Conservation (phyloP, 2,329 filamentous ascomycete species). For the Fonsecaea monophora region DNA sequence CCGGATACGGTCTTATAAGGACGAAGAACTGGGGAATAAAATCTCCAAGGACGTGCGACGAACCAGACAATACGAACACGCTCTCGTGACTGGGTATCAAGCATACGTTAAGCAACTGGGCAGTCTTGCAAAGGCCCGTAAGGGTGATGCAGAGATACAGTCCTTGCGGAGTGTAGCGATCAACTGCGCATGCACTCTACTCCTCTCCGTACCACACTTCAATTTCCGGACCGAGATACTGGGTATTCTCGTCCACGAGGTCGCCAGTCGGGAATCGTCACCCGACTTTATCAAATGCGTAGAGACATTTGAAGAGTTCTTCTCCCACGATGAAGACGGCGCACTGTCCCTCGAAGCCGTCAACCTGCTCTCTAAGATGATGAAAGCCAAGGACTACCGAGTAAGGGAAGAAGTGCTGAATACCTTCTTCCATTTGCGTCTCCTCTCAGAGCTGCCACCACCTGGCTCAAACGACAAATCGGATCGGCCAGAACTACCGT, state of each 20-base stretch:
- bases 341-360: constrained; percentile 86
- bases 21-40: constrained; percentile 77
- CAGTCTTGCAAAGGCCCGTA: constrained; percentile 66
- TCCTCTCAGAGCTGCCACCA: constrained; percentile 84
- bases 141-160: constrained; percentile 44
- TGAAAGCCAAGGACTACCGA: constrained; percentile 83
- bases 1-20: constrained; percentile 80
- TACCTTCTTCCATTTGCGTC: constrained; percentile 84
- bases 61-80: constrained; percentile 83
- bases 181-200: constrained; percentile 80
- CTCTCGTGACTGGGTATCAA: constrained; percentile 84
- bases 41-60: constrained; percentile 90
- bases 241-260: constrained; percentile 82
- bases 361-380: constrained; percentile 87
- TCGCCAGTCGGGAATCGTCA: constrained; percentile 75
- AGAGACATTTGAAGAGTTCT: constrained; percentile 79
- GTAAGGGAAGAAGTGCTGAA: constrained; percentile 87
- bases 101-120: constrained; percentile 79
- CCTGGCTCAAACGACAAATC: constrained; percentile 75
- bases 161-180: constrained; percentile 76
- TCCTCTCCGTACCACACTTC: constrained; percentile 89
- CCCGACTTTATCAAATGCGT: constrained; percentile 78
- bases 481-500: constrained; percentile 63
- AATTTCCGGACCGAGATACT: constrained; percentile 91
- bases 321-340: constrained; percentile 87